A percentile compares a stretch with the other conserved stretches of the same genome.
Conservation (phyloP, 768 basidiomycete species). For the Chalciporus sphaerocephalus region DNA sequence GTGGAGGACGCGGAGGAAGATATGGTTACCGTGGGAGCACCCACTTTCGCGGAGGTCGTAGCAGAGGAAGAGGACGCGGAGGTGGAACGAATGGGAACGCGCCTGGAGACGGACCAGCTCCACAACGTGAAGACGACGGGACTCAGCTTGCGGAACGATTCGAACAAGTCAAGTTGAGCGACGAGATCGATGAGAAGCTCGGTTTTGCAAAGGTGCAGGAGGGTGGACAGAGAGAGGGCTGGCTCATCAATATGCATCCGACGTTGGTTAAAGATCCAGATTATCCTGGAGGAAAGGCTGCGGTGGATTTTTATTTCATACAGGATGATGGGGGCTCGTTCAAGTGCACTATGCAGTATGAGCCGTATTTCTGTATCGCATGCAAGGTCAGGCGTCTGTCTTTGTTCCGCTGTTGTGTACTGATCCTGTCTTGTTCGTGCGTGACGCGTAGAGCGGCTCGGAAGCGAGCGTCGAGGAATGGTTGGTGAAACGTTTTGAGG, state of each 20-base stretch:
- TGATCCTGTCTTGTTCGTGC: slow-evolving; percentile 4
- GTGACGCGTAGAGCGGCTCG: slow-evolving; percentile 59
- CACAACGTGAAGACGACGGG: slow-evolving; percentile 84
- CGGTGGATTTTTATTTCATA: slow-evolving; percentile 96
- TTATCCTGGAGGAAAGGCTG: slow-evolving; percentile 79
- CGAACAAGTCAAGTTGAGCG: slow-evolving; percentile 66
- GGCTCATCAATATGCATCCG: slow-evolving; percentile 99
- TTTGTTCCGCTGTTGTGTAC: slow-evolving; percentile 14
- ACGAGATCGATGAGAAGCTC: slow-evolving; percentile 91
- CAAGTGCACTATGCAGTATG: slow-evolving; percentile 88
- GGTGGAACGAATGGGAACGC: slow-evolving; percentile 29
- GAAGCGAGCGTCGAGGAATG: slow-evolving; percentile 94
- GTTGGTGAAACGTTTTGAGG: slow-evolving; percentile 91
- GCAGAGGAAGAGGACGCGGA: slow-evolving; percentile 41
- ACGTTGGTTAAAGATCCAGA: slow-evolving; percentile 85
- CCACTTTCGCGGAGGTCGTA: slow-evolving; percentile 46
- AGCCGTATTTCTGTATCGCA: slow-evolving; percentile 91
- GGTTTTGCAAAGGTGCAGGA: slow-evolving; percentile 83
- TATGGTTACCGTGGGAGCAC: slow-evolving; percentile 27
- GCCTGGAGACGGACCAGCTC: slow-evolving; percentile 45
- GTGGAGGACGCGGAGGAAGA: slow-evolving; percentile 42
- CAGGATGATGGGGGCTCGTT: slow-evolving; percentile 96
- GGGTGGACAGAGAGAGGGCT: slow-evolving; percentile 75
- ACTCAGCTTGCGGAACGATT: slow-evolving; percentile 82
- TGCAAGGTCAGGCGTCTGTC: slow-evolving; percentile 62